Conservation (phyloP, 2,329 filamentous ascomycete genomes). For the Zarea fungicola region DNA sequence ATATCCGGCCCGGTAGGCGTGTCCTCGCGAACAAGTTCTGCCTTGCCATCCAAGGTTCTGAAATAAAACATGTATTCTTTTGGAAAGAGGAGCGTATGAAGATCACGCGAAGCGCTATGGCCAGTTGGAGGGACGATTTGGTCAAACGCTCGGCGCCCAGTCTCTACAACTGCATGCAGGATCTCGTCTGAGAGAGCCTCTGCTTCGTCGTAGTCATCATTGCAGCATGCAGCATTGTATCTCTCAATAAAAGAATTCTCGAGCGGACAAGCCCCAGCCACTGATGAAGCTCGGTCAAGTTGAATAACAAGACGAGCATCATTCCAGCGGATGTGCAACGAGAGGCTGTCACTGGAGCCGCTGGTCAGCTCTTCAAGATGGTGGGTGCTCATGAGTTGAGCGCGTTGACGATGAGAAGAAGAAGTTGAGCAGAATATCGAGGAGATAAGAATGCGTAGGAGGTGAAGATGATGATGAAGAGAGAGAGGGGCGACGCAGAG, state of each 20-base stretch:
- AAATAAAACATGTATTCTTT: conserved; percentile 14
- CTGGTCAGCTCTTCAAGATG: neutral
- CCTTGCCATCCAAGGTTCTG: conserved; percentile 10
- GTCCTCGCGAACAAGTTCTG: conserved; percentile 5
- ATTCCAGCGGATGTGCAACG: conserved; percentile 17
- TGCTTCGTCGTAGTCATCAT: conserved; percentile 13
- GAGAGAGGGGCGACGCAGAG: no score
- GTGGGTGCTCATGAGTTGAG: neutral
- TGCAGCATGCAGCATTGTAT: conserved; percentile 15
- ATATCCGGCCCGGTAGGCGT: neutral
- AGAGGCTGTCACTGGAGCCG: conserved; percentile 6
- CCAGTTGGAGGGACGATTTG: conserved; percentile 13
- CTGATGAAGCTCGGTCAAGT: conserved; percentile 13
- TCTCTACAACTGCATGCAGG: conserved; percentile 11
- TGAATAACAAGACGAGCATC: conserved; percentile 14
- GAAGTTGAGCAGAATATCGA: no score
- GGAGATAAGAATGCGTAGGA: no score
- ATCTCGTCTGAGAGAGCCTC: conserved; percentile 15
- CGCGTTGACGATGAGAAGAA: no score
- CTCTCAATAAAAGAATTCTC: conserved; percentile 16
- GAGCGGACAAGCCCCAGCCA: conserved; percentile 5
- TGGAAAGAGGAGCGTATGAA: conserved; percentile 17
- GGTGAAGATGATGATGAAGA: no score
- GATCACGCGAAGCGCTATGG: conserved; percentile 6
- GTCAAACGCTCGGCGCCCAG: conserved; percentile 15